These are phyloP conservation scores for Achaetomiella virescens DNA, from an alignment of 495 filamentous ascomycete genomes.

Conservation along the genomic window DNA sequence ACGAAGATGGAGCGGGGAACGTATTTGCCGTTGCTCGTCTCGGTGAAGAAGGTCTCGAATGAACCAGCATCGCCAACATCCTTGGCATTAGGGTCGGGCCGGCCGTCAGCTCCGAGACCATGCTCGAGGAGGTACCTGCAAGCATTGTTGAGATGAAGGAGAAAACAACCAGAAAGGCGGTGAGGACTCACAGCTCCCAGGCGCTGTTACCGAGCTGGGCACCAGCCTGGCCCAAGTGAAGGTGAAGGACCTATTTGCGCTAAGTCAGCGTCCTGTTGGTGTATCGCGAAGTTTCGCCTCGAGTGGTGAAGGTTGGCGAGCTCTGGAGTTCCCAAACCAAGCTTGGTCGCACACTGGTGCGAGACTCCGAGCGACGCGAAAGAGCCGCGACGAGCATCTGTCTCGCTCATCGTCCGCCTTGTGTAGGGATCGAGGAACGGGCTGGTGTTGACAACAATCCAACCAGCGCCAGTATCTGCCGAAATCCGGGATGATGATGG, in stretches of 20 bases:
- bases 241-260: constrained; percentile 63
- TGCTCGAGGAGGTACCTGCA: constrained; percentile 84
- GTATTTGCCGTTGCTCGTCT: constrained; percentile 80
- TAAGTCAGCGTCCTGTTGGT: constrained; percentile 11
- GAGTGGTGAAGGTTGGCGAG: neutral
- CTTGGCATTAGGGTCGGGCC: constrained; percentile 55
- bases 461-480: neutral
- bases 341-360: neutral
- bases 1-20: constrained; percentile 87
- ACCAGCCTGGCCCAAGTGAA: constrained; percentile 92
- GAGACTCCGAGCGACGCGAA: neutral
- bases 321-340: neutral
- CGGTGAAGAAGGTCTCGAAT: constrained; percentile 87
- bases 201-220: constrained; percentile 89
- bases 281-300: neutral
- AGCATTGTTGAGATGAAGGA: constrained; percentile 10
- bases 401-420: neutral
- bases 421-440: neutral
- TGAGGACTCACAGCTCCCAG: constrained; percentile 81
- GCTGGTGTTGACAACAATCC: constrained; percentile 1
- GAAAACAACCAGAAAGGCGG: constrained; percentile 28
- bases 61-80: constrained; percentile 61
- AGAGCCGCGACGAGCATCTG: neutral
- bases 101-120: constrained; percentile 73
- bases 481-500: neutral